Conservation (phyloP, 805 yeast species). For the Priceomyces melissophilus region DNA sequence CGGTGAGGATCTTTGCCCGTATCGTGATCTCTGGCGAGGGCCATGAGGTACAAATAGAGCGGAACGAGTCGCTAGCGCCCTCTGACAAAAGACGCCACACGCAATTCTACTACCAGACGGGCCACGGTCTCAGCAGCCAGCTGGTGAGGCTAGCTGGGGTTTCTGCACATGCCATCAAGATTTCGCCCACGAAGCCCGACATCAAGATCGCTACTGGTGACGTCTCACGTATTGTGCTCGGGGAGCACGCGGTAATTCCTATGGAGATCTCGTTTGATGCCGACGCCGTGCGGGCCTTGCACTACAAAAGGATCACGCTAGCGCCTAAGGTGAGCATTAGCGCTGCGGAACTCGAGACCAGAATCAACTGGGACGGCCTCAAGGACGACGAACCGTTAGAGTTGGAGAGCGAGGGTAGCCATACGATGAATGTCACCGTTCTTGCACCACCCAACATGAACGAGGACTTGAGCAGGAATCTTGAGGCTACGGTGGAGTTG, state of each 20-base stretch:
- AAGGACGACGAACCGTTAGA: constrained; percentile 40
- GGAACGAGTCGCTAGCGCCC: not conserved
- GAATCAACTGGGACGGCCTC: constrained; percentile 29
- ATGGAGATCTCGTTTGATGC: constrained; percentile 17
- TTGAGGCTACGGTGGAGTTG: constrained; percentile 17
- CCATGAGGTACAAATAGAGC: not conserved
- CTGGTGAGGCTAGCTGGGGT: constrained; percentile 3
- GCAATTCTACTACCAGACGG: not conserved
- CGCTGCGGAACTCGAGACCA: constrained; percentile 15
- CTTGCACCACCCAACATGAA: constrained; percentile 16
- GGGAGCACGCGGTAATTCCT: constrained; percentile 26
- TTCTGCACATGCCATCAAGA: constrained; percentile 10
- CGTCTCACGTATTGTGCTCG: constrained; percentile 17
- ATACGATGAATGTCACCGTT: constrained; percentile 20
- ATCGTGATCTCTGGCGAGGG: constrained; percentile 3
- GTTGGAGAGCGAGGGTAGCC: constrained; percentile 10
- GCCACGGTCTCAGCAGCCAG: not conserved
- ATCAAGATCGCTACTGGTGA: constrained; percentile 10
- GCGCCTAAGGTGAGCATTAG: constrained; percentile 16
- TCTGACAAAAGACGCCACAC: not conserved
- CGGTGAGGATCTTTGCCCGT: constrained; percentile 11
- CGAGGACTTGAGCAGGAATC: constrained; percentile 7
- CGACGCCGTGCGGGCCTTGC: constrained; percentile 10
- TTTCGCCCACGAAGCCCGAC: constrained; percentile 26
- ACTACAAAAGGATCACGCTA: constrained; percentile 18